Evolutionary conservation across 805 yeast genomes (phyloP), one percentile per base, ranked within the genome.

Genomic region (Saturnispora sekii): DNA sequence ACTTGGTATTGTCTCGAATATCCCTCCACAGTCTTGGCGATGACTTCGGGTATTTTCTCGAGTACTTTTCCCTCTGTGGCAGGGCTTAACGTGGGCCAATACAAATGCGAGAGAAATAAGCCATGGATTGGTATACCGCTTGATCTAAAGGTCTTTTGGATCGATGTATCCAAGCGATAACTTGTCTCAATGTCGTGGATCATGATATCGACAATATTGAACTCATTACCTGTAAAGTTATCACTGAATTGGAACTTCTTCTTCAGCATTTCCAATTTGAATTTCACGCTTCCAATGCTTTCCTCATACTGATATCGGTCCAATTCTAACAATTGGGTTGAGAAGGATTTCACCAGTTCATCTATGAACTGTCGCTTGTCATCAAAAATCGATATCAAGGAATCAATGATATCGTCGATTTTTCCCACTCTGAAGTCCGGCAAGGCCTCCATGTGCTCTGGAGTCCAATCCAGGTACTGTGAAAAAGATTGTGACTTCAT

Each of bases 401-500:
- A 75, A 50, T 79, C 87, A 17, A 87, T 77, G 5, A 80, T 73
- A 55, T 85, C 95, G 35, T 76, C 73, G 17, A 73, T 77, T 38
- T 72, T 69, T 10, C 70, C 72, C 48, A 76, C 75, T 38, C 75
- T 72, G 64, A 84, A 87, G 59, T 86, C 95, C 0, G 89, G 85
- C n/a, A 88, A 72, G 0, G 96, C 94, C 63, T 87, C 96, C 12
- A 84, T 72, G 0, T 96, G 96, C 53, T 85, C 95, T 0, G 96
- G 96, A 8, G 61, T 60, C 96, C 96, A 86, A 39, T 73, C 66
- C 2, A 77, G 55, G 51, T 74, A 79, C 10, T 66, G 35, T 15
- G 33, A 11, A 37, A 43, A 43, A 7, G 45, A 32, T 31, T 16
- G 38, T 15, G 32, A 12, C 28, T 41, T 35, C 18, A 34, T 16